Evolutionary conservation across 2,329 filamentous ascomycete genomes (phyloP).

Genomic region (Septoria linicola): DNA sequence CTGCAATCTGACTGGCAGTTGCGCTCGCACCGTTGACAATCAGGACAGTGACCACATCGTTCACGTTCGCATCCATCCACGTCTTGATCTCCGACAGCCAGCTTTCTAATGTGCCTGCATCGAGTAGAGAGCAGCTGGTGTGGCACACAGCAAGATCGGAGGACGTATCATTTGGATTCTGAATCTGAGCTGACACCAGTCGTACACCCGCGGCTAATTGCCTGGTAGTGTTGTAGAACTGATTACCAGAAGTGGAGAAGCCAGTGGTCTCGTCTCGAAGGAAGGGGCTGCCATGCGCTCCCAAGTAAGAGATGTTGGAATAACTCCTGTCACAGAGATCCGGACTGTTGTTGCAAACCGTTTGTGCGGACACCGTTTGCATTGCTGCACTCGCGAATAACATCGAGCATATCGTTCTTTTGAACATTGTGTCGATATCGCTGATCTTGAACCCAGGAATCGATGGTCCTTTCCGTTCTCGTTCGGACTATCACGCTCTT

Average conservation of each 20-base stretch:
- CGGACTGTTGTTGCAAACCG: constrained; percentile 57
- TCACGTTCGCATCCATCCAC: constrained; percentile 66
- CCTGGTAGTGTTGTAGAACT: constrained; percentile 57
- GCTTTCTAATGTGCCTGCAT: constrained; percentile 51
- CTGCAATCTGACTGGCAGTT: constrained; percentile 44
- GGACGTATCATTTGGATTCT: constrained; percentile 44
- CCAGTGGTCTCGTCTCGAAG: constrained; percentile 22
- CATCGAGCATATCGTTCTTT: constrained; percentile 6
- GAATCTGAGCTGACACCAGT: constrained; percentile 64
- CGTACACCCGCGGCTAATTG: constrained; percentile 64
- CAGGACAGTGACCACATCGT: constrained; percentile 83
- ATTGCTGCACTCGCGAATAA: constrained; percentile 12
- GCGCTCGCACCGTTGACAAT: constrained; percentile 70
- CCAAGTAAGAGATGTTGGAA: constrained; percentile 61
- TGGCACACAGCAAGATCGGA: constrained; percentile 61
- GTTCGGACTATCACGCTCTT: too few relatives aligned
- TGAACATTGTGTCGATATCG: constrained; percentile 13
- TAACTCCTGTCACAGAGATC: constrained; percentile 58
- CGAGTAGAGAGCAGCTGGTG: constrained; percentile 58
- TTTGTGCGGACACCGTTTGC: constrained; percentile 18
- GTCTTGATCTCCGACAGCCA: constrained; percentile 59
- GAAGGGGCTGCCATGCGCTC: constrained; percentile 66
- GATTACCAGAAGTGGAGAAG: constrained; percentile 50
- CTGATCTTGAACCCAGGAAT: background rate
- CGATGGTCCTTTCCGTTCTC: background rate